Evolutionary conservation across 140 eudicot genomes (phyloP), one percentile per base, ranked within the genome.

Genomic region (Bidens hawaiensis): DNA sequence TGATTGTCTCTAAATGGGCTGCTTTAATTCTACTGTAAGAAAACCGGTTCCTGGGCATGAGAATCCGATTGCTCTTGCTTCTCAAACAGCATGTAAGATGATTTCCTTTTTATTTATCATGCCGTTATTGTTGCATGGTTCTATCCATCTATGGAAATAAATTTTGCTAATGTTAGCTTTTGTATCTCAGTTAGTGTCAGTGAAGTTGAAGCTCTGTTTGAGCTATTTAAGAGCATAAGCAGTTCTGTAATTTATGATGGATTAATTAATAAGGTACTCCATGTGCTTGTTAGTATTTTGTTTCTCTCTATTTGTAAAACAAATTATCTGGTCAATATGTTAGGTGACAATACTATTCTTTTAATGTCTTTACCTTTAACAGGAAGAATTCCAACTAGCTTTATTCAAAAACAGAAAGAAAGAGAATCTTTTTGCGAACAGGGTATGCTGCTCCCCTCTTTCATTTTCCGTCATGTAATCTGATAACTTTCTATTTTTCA

Each of bases 381-480:
- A 91, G 99, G 99, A 91, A 82, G 99, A 91, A 70, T 85, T 91
- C 51, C 99, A 87, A 65, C 70, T 91, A 81, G 99, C 99, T 36
- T 65, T 91, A 67, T 91, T 91, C 77, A 91, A 88, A 87, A 88
- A 93, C 81, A 81, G 79, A 60, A 87, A 93, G 82, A 93, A 78
- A 50, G 99, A 93, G 70, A 93, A 85, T 64, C 84, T 93, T 23
- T 93, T 93, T 65, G 99, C 99, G n/a, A 93, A 89, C 51, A 80
- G 90, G 90, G 96, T 88, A 82, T 64, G 83, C n/a, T 57, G 38
- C 43, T 68, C 65, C 47, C 26, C 22, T 34, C 7, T 12, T 34
- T 68, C 21, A 34, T 48, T 25, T 59, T 53, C 50, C 30, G 31
- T 63, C 25, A 38, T 12, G 33, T 59, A 13, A 49, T 34, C 22